These are phyloP conservation scores for Monilinia fructigena DNA, from an alignment of 2,329 filamentous ascomycete genomes.

Conservation along the genomic window DNA sequence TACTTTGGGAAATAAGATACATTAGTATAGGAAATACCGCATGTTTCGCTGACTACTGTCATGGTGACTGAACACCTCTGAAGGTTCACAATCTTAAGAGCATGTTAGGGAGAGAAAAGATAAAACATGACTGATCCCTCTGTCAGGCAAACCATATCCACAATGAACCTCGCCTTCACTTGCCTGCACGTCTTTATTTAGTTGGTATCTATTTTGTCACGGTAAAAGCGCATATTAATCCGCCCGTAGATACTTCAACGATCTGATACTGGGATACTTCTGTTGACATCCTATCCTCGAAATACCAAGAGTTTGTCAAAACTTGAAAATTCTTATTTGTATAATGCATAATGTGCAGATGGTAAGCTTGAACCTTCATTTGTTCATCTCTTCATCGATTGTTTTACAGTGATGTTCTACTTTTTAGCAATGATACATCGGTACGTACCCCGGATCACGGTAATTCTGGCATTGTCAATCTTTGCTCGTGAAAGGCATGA, in stretches of 20 bases:
- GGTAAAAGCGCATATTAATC: not conserved
- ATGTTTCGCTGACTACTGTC: constrained; percentile 16
- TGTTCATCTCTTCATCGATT: constrained; percentile 21
- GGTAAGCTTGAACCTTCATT: not conserved
- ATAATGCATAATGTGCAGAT: constrained; percentile 16
- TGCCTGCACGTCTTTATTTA: constrained; percentile 4
- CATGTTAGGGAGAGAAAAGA: not conserved
- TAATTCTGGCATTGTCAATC: not conserved
- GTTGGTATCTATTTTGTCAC: constrained; percentile 4
- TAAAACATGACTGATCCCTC: constrained; percentile 6
- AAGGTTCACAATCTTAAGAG: not conserved
- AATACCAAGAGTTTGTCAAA: not conserved
- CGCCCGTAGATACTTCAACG: constrained; percentile 2
- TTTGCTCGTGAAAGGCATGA: constrained; percentile 16
- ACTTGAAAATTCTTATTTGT: not conserved
- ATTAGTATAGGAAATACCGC: constrained; percentile 12
- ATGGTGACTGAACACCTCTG: not conserved
- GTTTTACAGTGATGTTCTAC: constrained; percentile 3
- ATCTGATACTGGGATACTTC: constrained; percentile 21
- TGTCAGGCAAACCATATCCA: not conserved
- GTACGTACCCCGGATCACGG: constrained; percentile 3
- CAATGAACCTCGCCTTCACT: constrained; percentile 3
- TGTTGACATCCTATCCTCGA: constrained; percentile 5
- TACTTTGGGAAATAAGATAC: constrained; percentile 1
- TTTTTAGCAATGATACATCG: constrained; percentile 6